Conservation (phyloP, 2,329 filamentous ascomycete genomes). For the Knufia fluminis region DNA sequence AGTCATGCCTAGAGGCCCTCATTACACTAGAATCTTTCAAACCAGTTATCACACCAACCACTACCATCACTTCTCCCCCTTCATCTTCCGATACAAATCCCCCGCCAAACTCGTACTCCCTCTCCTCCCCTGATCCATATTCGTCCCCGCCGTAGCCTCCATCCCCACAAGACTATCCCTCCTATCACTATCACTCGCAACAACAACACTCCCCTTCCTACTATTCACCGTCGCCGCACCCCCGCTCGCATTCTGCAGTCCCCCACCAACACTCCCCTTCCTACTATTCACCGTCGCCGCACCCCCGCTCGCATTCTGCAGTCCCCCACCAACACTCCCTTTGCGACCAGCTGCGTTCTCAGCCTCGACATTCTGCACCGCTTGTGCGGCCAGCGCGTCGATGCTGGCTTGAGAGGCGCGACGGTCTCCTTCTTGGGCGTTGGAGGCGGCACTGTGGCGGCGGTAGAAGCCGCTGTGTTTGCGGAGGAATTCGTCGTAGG, state of each 20-base stretch:
- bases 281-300: conserved; percentile 17
- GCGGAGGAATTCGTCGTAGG: conserved; percentile 23
- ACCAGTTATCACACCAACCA: no score
- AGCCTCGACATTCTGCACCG: conserved; percentile 16
- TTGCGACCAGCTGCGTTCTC: conserved; percentile 13
- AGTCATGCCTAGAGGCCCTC: no score
- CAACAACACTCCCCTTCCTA: conserved; percentile 22
- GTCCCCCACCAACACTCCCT: conserved; percentile 8
- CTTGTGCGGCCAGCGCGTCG: conserved; percentile 16
- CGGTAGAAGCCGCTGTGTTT: conserved; percentile 21
- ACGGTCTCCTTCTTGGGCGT: conserved; percentile 19
- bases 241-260: conserved; percentile 11
- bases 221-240: conserved; percentile 18
- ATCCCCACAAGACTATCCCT: conserved; percentile 22
- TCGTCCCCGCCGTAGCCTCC: conserved; percentile 18
- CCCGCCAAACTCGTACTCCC: conserved; percentile 20
- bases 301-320: conserved; percentile 13
- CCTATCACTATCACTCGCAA: conserved; percentile 20
- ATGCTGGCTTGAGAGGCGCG: conserved; percentile 17
- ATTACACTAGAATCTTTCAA: no score
- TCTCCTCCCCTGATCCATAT: conserved; percentile 17
- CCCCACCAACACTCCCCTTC: conserved; percentile 16
- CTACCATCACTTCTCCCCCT: conserved; percentile 12
- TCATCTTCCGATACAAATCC: conserved; percentile 21
- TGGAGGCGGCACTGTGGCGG: conserved; percentile 21